Percentiles rank a stretch among this genome's conserved stretches.
These are phyloP conservation scores for Penicillium egyptiacum DNA, from an alignment of 495 filamentous ascomycete species.

Conservation along the genomic window DNA sequence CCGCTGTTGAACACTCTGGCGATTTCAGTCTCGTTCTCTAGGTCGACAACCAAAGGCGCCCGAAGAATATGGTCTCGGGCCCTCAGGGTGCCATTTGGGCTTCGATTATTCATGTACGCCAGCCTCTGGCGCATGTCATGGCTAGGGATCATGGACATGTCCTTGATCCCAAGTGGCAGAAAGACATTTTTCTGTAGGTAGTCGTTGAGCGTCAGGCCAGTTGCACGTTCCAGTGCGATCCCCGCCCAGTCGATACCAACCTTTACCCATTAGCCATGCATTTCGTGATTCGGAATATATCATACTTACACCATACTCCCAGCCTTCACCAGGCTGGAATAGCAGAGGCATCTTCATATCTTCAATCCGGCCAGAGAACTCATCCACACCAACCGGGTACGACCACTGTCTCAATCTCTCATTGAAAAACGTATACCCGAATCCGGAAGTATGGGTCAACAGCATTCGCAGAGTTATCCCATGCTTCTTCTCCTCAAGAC, in stretches of 20 bases:
- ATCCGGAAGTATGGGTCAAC: slow-evolving; percentile 57
- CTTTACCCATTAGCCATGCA: slow-evolving; percentile 23
- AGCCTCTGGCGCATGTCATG: slow-evolving; percentile 50
- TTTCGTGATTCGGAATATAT: neutral
- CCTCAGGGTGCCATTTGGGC: slow-evolving; percentile 38
- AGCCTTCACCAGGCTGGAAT: slow-evolving; percentile 57
- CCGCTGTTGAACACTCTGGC: slow-evolving; percentile 50
- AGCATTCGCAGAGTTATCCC: slow-evolving; percentile 64
- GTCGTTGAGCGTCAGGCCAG: slow-evolving; percentile 50
- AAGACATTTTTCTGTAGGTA: slow-evolving; percentile 60
- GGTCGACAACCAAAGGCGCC: slow-evolving; percentile 39
- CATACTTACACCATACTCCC: slow-evolving; percentile 56
- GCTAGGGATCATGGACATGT: slow-evolving; percentile 56
- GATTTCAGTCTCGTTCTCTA: slow-evolving; percentile 27
- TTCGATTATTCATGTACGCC: slow-evolving; percentile 50
- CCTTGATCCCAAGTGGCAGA: slow-evolving; percentile 51
- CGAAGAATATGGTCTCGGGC: slow-evolving; percentile 51
- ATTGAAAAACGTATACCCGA: slow-evolving; percentile 57
- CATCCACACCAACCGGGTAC: slow-evolving; percentile 51
- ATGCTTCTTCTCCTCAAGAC: slow-evolving; percentile 49
- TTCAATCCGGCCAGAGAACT: slow-evolving; percentile 48
- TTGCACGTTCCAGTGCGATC: slow-evolving; percentile 52
- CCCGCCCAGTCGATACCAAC: slow-evolving; percentile 63
- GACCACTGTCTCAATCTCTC: slow-evolving; percentile 46
- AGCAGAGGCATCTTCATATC: slow-evolving; percentile 50